Percentiles rank a stretch among this genome's conserved stretches.
phyloP scores from a whole-genome alignment of 139 green algal species.

The Asterochloris sp. region DNA sequence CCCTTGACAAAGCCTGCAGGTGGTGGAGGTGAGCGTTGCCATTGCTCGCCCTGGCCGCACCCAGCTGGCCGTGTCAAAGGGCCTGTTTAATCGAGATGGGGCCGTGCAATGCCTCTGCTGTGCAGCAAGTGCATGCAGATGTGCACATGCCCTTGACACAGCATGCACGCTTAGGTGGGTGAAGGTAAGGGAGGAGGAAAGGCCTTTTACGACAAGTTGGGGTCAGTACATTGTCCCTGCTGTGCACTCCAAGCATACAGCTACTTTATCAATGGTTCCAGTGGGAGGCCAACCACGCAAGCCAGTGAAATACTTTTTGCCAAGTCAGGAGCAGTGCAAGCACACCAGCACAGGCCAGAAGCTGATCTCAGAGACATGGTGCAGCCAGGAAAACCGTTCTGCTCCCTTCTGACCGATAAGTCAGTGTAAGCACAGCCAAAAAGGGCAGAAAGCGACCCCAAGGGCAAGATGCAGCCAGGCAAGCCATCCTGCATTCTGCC shows the following conservation, averaged over 20 bases:
- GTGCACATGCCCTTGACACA: neutral
- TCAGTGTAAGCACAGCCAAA: too few relatives aligned
- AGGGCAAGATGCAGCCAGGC: neutral
- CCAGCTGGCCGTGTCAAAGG: neutral
- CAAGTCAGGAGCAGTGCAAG: too few relatives aligned
- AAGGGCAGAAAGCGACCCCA: neutral
- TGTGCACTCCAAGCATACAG: too few relatives aligned
- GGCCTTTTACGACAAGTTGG: too few relatives aligned
- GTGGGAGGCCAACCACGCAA: too few relatives aligned
- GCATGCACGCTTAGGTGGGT: neutral
- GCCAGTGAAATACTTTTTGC: too few relatives aligned
- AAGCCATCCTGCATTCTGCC: too few relatives aligned
- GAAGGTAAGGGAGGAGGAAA: neutral
- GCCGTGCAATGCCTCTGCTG: neutral
- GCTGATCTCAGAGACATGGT: neutral
- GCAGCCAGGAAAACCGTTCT: too few relatives aligned
- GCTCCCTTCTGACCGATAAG: too few relatives aligned
- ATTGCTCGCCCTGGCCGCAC: neutral
- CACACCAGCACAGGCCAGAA: too few relatives aligned
- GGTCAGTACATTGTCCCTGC: too few relatives aligned
- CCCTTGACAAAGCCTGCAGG: slow-evolving; percentile 44
- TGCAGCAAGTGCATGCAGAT: neutral
- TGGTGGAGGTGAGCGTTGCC: neutral
- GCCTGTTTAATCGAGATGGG: neutral
- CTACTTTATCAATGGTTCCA: too few relatives aligned